These are phyloP conservation scores for Meredithiella fracta DNA, from an alignment of 2,329 filamentous ascomycete genomes.

Conservation along the genomic window DNA sequence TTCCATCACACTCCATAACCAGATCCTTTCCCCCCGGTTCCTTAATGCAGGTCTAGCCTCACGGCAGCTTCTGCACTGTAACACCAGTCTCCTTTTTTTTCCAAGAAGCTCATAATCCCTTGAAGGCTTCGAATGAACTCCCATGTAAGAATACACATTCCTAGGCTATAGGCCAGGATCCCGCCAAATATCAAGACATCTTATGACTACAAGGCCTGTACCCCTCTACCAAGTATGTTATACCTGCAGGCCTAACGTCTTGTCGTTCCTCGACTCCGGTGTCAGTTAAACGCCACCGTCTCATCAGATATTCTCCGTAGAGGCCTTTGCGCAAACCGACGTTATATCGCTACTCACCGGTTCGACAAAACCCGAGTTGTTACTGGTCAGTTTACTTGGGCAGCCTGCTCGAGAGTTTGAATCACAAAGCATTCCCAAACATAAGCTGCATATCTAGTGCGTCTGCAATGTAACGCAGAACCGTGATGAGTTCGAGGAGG, in stretches of 20 bases:
- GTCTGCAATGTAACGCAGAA: neutral
- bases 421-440: neutral
- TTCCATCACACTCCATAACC: too few species aligned
- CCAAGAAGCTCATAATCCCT: neutral
- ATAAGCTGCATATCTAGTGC: neutral
- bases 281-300: too few species aligned
- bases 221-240: too few species aligned
- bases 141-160: too few species aligned
- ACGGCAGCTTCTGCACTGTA: constrained; percentile 3
- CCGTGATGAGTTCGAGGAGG: neutral
- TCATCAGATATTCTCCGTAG: too few species aligned
- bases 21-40: too few species aligned
- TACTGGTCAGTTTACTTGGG: neutral
- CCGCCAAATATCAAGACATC: neutral
- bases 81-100: constrained; percentile 3
- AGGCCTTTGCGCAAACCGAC: too few species aligned
- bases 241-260: too few species aligned
- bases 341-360: too few species aligned
- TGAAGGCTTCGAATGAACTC: neutral
- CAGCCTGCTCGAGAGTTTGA: neutral
- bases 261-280: too few species aligned
- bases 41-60: neutral
- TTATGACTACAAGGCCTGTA: too few species aligned
- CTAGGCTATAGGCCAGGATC: neutral
- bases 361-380: too few species aligned